phyloP scores from a whole-genome alignment of 441 rosid species.

The Euphorbia corollata region DNA sequence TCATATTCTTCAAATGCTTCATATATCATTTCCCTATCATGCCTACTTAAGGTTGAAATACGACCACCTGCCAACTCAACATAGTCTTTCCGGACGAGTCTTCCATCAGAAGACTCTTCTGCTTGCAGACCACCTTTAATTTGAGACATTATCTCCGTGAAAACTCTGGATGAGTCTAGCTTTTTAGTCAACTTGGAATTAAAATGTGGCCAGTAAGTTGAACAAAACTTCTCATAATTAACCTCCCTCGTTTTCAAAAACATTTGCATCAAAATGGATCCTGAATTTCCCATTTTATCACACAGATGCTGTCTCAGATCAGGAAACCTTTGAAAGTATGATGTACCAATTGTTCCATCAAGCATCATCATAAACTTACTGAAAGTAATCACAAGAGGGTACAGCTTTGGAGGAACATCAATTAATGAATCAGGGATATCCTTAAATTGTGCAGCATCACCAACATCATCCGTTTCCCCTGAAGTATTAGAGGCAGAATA shows the following conservation, averaged over 20 bases:
- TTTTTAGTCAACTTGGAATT: slow-evolving; percentile 28
- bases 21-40: slow-evolving; percentile 31
- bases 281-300: slow-evolving; percentile 17
- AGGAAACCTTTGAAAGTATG: slow-evolving; percentile 42
- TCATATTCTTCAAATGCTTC: slow-evolving; percentile 38
- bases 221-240: slow-evolving; percentile 38
- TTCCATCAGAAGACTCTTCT: slow-evolving; percentile 23
- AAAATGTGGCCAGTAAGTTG: slow-evolving; percentile 49
- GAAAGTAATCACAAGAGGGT: slow-evolving; percentile 46
- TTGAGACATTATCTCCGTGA: slow-evolving; percentile 47
- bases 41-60: slow-evolving; percentile 14
- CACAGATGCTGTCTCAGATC: slow-evolving; percentile 21
- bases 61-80: no score
- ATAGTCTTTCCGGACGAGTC: slow-evolving; percentile 17
- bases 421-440: slow-evolving; percentile 12
- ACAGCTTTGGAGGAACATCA: slow-evolving; percentile 25
- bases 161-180: slow-evolving; percentile 44
- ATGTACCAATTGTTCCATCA: slow-evolving; percentile 42
- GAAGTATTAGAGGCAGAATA: slow-evolving; percentile 18
- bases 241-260: slow-evolving; percentile 41
- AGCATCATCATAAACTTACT: slow-evolving; percentile 53
- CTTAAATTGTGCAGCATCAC: slow-evolving; percentile 17
- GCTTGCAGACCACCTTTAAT: slow-evolving; percentile 43
- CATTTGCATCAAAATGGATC: slow-evolving; percentile 24
- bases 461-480: slow-evolving; percentile 28